A percentile compares a stretch with the other conserved stretches of the same genome.
Evolutionary conservation across 176 grass and related monocot genomes (phyloP).

Genomic region (Calamus simplicifolius): DNA sequence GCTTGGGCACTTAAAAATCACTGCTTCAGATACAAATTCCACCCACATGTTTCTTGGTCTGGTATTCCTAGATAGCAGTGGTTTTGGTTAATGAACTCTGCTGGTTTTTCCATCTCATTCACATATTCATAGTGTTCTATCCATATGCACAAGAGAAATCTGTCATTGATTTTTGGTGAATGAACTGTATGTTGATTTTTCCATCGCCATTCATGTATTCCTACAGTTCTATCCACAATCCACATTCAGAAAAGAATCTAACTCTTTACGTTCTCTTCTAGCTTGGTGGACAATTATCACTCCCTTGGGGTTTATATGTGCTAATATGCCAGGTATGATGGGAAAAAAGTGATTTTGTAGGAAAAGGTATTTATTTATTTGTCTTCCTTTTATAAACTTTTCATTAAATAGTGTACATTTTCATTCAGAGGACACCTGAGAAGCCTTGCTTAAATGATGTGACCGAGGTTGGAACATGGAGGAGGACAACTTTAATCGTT

Average conservation of each 20-base stretch:
- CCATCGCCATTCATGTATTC: background rate
- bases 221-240: background rate
- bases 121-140: background rate
- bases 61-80: too few relatives aligned
- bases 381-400: background rate
- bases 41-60: too few relatives aligned
- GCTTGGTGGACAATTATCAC: slow-evolving; percentile 80
- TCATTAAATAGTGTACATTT: slow-evolving; percentile 1
- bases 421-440: slow-evolving; percentile 61
- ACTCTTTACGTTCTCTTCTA: slow-evolving; percentile 11
- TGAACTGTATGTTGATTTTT: too few relatives aligned
- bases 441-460: slow-evolving; percentile 97
- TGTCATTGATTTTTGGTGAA: too few relatives aligned
- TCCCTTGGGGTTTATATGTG: slow-evolving; percentile 98
- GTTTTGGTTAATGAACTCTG: too few relatives aligned
- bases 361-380: background rate
- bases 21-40: too few relatives aligned
- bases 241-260: background rate
- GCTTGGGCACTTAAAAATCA: too few relatives aligned
- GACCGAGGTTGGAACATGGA: slow-evolving; percentile 82
- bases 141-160: background rate
- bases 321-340: slow-evolving; percentile 82
- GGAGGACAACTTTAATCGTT: slow-evolving; percentile 45
- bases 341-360: background rate
- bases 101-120: too few relatives aligned